Base-by-base conservation (phyloP, 768 basidiomycete species). In the Trametopsis cervina region DNA sequence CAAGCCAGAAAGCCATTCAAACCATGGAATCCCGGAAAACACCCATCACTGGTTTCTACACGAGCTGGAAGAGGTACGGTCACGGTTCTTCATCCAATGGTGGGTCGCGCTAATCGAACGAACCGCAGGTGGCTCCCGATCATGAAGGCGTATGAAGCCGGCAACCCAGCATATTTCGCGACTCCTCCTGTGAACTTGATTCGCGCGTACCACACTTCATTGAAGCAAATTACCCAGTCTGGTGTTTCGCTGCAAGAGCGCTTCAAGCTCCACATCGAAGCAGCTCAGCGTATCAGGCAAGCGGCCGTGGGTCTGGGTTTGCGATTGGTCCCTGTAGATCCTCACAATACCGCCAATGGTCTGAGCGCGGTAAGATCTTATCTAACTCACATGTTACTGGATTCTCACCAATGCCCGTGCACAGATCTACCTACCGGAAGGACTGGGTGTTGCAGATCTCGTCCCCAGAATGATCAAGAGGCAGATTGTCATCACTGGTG, bases 151-250 rank as follows among this genome's bases (percentile, higher is more conserved):
- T 99, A 98, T 64, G 93, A 97, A 69, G 67, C 69, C 49, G 89
- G 89, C 50, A 68, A 68, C 10, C 74, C 90, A 0, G 83, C 84
- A 17, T 97, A 97, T 73, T 97, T 97, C 65, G 95, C 94, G 6
- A 97, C 93, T 0, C 89, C 92, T 2, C 93, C 92, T 6, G 89
- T 94, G 50, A 95, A 96, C 69, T 80, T 99, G 56, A 81, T 98
- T 60, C 89, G 91, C 64, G 89, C 96, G 2, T 89, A 89, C 64
- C 81, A 85, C 59, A 76, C 80, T n/a, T 85, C 93, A 7, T 77
- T 99, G 44, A 65, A 66, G 21, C 72, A 77, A 52, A 90, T 99
- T 66, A 83, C 79, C 4, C 71, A 72, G 58, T 69, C 68, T 4
- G 57, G 71, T 1, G 74, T 80, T 2, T 80, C 89, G 1, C 76